These are phyloP conservation scores for Neurospora sublineolata DNA, from an alignment of 495 filamentous ascomycete species.

Conservation along the genomic window DNA sequence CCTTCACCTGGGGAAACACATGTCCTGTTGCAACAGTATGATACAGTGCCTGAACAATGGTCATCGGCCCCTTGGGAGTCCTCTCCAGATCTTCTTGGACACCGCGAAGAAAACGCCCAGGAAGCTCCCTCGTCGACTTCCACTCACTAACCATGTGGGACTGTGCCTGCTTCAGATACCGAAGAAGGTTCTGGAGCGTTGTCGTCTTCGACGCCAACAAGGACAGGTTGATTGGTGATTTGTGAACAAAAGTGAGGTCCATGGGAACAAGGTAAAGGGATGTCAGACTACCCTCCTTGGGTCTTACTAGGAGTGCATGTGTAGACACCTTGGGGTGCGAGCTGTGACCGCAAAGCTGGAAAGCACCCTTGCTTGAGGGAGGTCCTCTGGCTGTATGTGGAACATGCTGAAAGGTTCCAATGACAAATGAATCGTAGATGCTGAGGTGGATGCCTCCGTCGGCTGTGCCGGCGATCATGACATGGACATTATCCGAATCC, in stretches of 20 bases:
- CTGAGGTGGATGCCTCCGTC: conserved; percentile 71
- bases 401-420: conserved; percentile 51
- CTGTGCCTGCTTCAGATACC: conserved; percentile 70
- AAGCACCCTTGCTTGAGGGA: not conserved
- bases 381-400: not conserved
- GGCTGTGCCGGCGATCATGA: conserved; percentile 66
- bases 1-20: conserved; percentile 61
- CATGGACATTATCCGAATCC: conserved; percentile 63
- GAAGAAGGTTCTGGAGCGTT: conserved; percentile 70
- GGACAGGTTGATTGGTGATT: conserved; percentile 68
- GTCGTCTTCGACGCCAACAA: conserved; percentile 77
- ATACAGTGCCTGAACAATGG: conserved; percentile 65
- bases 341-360: conserved; percentile 47
- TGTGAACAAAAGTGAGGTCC: conserved; percentile 69
- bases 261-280: conserved; percentile 58
- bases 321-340: conserved; percentile 66
- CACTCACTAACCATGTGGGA: conserved; percentile 65
- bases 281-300: conserved; percentile 13
- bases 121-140: conserved; percentile 72
- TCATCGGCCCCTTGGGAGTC: conserved; percentile 24
- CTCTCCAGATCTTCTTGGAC: conserved; percentile 53
- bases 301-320: conserved; percentile 56
- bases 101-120: conserved; percentile 60
- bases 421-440: conserved; percentile 82
- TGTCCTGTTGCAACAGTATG: conserved; percentile 80